A percentile compares a stretch with the other conserved stretches of the same genome.
These are phyloP conservation scores for Calonectria leucothoes DNA, from an alignment of 2,329 filamentous ascomycete genomes.

Conservation along the genomic window DNA sequence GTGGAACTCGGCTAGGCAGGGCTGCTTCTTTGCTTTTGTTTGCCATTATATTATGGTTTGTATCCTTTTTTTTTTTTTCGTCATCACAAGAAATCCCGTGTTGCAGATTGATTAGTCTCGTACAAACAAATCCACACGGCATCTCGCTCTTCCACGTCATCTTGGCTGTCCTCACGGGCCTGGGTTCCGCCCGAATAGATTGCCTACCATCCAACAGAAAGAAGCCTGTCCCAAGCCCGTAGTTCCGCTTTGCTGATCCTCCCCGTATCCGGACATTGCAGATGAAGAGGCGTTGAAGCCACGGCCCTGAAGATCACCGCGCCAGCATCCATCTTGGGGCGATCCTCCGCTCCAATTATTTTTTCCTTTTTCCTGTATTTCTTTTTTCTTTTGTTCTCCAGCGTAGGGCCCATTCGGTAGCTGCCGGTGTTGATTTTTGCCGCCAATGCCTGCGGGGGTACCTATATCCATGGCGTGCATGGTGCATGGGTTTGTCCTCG, in stretches of 20 bases:
- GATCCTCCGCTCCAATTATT: neutral
- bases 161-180: slow-evolving; percentile 6
- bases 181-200: slow-evolving; percentile 11
- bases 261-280: slow-evolving; percentile 10
- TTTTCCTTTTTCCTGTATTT: neutral
- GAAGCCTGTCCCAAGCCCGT: neutral
- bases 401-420: neutral
- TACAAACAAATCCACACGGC: slow-evolving; percentile 18
- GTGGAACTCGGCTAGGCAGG: neutral
- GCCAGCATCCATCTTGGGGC: neutral
- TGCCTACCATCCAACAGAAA: neutral
- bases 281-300: slow-evolving; percentile 6
- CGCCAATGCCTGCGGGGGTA: neutral
- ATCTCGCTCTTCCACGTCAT: slow-evolving; percentile 19
- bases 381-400: neutral
- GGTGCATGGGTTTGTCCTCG: slow-evolving; percentile 5
- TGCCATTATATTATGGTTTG: neutral
- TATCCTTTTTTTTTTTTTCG: neutral
- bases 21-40: slow-evolving; percentile 2
- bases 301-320: slow-evolving; percentile 21
- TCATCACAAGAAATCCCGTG: slow-evolving; percentile 13
- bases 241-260: slow-evolving; percentile 7
- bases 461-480: neutral
- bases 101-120: slow-evolving; percentile 18
- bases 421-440: slow-evolving; percentile 20